Evolutionary conservation across 1,284 basidiomycete species (phyloP).

Genomic region (Moesziomyces aphidis): DNA sequence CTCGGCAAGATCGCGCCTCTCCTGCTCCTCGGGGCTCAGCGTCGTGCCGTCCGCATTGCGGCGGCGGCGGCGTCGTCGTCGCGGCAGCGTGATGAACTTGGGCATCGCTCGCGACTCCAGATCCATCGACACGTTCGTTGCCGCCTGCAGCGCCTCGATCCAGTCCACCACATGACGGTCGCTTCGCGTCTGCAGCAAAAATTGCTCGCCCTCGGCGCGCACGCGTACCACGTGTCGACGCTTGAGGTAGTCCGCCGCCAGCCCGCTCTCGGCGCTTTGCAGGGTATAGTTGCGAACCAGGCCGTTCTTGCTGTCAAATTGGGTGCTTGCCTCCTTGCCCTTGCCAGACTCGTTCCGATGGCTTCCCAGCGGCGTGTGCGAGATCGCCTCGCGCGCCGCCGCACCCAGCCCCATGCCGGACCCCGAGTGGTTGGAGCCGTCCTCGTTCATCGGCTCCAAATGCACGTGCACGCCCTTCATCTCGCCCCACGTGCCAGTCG

Average conservation of each 20-base stretch:
- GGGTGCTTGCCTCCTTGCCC: slow-evolving; percentile 10
- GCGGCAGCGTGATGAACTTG: slow-evolving; percentile 66
- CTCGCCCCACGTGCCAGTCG: slow-evolving; percentile 66
- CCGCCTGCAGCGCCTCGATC: slow-evolving; percentile 96
- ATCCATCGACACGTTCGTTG: slow-evolving; percentile 91
- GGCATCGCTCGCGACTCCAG: slow-evolving; percentile 80
- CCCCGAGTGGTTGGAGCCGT: slow-evolving; percentile 44
- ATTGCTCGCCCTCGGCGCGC: slow-evolving; percentile 93
- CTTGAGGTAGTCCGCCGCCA: slow-evolving; percentile 95
- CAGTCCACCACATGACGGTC: slow-evolving; percentile 89
- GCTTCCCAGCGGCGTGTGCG: slow-evolving; percentile 31
- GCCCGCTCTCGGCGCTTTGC: slow-evolving; percentile 88
- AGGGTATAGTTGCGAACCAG: slow-evolving; percentile 79
- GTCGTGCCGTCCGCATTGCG: slow-evolving; percentile 42
- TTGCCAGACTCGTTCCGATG: slow-evolving; percentile 16
- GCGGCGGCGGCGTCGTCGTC: slow-evolving; percentile 59
- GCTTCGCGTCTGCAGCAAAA: slow-evolving; percentile 89
- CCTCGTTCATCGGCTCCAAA: slow-evolving; percentile 55
- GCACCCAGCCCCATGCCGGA: slow-evolving; percentile 29
- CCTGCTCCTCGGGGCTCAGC: slow-evolving; percentile 41
- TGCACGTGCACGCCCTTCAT: slow-evolving; percentile 63
- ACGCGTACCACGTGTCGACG: slow-evolving; percentile 94
- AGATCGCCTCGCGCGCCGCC: slow-evolving; percentile 47
- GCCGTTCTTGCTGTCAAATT: slow-evolving; percentile 45
- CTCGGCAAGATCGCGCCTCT: slow-evolving; percentile 58